phyloP scores from a whole-genome alignment of 768 basidiomycete species.

The Phaeolepiota aurea region DNA sequence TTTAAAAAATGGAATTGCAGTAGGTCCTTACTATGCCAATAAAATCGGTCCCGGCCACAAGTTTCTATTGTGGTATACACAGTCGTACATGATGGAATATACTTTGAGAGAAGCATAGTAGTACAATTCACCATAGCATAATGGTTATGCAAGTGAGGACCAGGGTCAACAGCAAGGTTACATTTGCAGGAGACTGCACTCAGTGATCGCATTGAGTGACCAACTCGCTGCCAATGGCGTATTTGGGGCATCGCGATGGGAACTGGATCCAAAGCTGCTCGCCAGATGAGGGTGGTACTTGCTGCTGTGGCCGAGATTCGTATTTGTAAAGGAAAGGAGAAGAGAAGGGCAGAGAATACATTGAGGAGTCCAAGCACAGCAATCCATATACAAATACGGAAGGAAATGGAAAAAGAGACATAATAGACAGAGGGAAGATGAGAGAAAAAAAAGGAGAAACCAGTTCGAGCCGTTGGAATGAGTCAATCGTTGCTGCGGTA shows the following conservation, averaged over 20 bases:
- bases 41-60: slow-evolving; percentile 1
- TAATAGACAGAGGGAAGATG: slow-evolving; percentile 5
- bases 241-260: too few species aligned
- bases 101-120: slow-evolving; percentile 5
- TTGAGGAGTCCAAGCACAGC: slow-evolving; percentile 6
- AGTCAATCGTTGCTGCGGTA: slow-evolving; percentile 3
- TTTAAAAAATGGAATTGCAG: background rate
- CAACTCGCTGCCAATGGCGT: too few species aligned
- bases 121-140: slow-evolving; percentile 5
- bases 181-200: slow-evolving; percentile 2
- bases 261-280: background rate
- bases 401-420: slow-evolving; percentile 3
- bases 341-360: slow-evolving; percentile 8
- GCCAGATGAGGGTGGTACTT: background rate
- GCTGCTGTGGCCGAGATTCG: slow-evolving; percentile 2
- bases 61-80: slow-evolving; percentile 9
- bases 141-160: background rate
- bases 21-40: background rate
- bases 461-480: slow-evolving; percentile 7
- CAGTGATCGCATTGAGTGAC: too few species aligned
- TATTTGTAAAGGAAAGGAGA: slow-evolving; percentile 7
- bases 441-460: slow-evolving; percentile 8
- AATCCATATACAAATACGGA: slow-evolving; percentile 9
- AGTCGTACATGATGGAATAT: slow-evolving; percentile 7
- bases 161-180: background rate